Evolutionary conservation across 306 rosid species (phyloP), one percentile per base, ranked within the genome.

Genomic region (Cicer cuneatum): DNA sequence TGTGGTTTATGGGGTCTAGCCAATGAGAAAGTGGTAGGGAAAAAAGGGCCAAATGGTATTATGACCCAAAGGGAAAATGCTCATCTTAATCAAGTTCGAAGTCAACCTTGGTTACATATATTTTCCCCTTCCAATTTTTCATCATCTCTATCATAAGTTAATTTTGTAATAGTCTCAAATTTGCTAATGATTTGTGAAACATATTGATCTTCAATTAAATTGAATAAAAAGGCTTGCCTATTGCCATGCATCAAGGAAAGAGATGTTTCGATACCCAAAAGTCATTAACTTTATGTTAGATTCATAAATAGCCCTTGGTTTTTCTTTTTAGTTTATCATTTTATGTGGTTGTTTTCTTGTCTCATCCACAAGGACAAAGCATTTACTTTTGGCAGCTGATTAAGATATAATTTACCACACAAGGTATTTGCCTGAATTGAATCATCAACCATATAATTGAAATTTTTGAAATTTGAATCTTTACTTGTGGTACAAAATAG

Each of bases 61-160:
- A 46, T 45, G 76, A 61, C 39, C 42, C 15, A 37, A 53, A 49
- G 74, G 1, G 40, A 53, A 48, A 79, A 41, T 45, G 42, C 37
- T 85, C 54, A 78, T 79, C 77, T 41, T 60, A 48, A 83, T 82
- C 82, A 38, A 53, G 75, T 14, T 60, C 65, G 41, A 47, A 70
- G 84, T 83, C 87, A 83, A 79, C 76, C 40, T 65, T 43, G 33
- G 46, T 24, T 12, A 47, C 42, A 47, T 53, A 6, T 35, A 49
- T 72, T 78, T 64, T 29, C 46, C 21, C 24, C 13, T 47, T 47
- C 13, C 56, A 40, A 77, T 51, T 72, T 53, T 61, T 81, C 86
- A 56, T 57, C 73, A 54, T 82, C 81, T 62, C 46, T 71, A 78
- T 80, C 80, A 75, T 62, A 40, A 69, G 65, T 51, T 75, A 45